These are phyloP conservation scores for Xylaria hypoxylon DNA, from an alignment of 2,329 filamentous ascomycete species.

Conservation along the genomic window DNA sequence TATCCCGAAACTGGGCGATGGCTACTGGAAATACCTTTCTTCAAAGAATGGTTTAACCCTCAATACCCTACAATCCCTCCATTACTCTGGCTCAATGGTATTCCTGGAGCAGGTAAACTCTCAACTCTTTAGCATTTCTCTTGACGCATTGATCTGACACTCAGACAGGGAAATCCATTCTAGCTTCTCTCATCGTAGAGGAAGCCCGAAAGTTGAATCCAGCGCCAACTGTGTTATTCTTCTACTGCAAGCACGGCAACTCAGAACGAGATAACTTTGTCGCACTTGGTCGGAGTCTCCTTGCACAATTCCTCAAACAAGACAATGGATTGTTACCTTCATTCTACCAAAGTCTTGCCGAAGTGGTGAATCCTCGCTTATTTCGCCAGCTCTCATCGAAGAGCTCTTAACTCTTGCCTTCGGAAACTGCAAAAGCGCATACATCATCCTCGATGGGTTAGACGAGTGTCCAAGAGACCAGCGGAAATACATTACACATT, in stretches of 20 bases:
- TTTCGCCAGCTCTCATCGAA: slow-evolving; percentile 35
- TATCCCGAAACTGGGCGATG: slow-evolving; percentile 42
- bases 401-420: slow-evolving; percentile 46
- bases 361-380: slow-evolving; percentile 27
- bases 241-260: slow-evolving; percentile 51
- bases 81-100: slow-evolving; percentile 45
- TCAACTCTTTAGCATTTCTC: not conserved
- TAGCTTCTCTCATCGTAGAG: slow-evolving; percentile 51
- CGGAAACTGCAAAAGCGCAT: slow-evolving; percentile 42
- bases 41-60: slow-evolving; percentile 43
- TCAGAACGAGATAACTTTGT: slow-evolving; percentile 43
- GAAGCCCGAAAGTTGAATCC: slow-evolving; percentile 37
- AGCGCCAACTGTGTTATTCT: slow-evolving; percentile 43
- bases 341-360: slow-evolving; percentile 34
- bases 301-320: slow-evolving; percentile 34
- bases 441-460: slow-evolving; percentile 53
- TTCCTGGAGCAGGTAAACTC: slow-evolving; percentile 47
- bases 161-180: slow-evolving; percentile 50
- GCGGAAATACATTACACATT: slow-evolving; percentile 46
- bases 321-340: slow-evolving; percentile 30
- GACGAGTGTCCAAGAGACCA: slow-evolving; percentile 52
- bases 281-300: slow-evolving; percentile 39
- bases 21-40: slow-evolving; percentile 36
- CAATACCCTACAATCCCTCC: slow-evolving; percentile 35
- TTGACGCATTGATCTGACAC: slow-evolving; percentile 6